Conservation (phyloP, 1,284 basidiomycete species). For the Ceratorhiza oryzae-sativae region DNA sequence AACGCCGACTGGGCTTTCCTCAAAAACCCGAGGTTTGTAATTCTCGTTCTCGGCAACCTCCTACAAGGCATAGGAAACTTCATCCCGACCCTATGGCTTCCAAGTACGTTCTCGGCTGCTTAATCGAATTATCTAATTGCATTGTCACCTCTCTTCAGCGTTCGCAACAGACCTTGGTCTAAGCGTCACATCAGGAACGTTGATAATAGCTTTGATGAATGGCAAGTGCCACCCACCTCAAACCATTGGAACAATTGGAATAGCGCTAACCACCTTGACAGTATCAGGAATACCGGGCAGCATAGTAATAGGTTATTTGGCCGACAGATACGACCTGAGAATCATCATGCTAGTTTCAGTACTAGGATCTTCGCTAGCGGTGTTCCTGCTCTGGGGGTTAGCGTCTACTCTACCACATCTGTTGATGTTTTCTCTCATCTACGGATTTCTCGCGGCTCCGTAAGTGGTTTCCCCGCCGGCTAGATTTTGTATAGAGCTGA, state of each 20-base stretch:
- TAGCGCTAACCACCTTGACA: not conserved
- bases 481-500: too few species aligned
- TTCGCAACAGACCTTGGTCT: constrained; percentile 43
- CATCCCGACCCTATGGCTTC: constrained; percentile 42
- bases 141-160: constrained; percentile 5
- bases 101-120: constrained; percentile 28
- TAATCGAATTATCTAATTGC: not conserved
- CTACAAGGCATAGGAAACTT: constrained; percentile 44
- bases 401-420: constrained; percentile 32
- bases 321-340: constrained; percentile 42
- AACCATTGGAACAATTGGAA: not conserved
- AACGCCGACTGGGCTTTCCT: constrained; percentile 38
- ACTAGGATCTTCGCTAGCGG: constrained; percentile 39
- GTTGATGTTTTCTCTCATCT: constrained; percentile 39
- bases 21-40: constrained; percentile 40
- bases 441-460: constrained; percentile 42
- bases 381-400: constrained; percentile 43
- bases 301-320: constrained; percentile 39
- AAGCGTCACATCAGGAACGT: constrained; percentile 42
- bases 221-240: constrained; percentile 14
- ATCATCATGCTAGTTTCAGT: constrained; percentile 39
- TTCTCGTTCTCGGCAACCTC: constrained; percentile 41
- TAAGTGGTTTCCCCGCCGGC: not conserved
- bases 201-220: constrained; percentile 43
- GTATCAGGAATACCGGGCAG: constrained; percentile 39